A percentile compares a stretch with the other conserved stretches of the same genome.
These are phyloP conservation scores for Coniochaeta hoffmannii DNA, from an alignment of 2,329 filamentous ascomycete genomes.

Conservation along the genomic window DNA sequence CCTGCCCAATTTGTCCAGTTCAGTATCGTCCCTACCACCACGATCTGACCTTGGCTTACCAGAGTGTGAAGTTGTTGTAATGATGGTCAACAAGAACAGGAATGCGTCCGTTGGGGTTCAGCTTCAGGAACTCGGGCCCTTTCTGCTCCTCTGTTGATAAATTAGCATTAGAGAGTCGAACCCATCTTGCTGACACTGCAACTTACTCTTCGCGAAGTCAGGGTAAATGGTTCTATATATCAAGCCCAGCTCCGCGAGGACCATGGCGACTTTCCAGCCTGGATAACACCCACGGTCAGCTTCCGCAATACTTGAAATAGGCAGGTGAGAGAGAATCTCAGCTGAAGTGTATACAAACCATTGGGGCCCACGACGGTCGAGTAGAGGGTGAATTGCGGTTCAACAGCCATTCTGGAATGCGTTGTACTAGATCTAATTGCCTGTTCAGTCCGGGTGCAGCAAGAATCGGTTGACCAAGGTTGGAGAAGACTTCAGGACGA, in stretches of 20 bases:
- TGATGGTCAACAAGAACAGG: neutral
- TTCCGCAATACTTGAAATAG: too few species aligned
- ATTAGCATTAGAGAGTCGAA: neutral
- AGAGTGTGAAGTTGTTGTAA: neutral
- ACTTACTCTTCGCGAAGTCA: neutral
- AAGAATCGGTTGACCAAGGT: neutral
- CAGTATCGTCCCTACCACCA: neutral
- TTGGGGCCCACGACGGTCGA: neutral
- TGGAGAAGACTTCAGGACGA: neutral
- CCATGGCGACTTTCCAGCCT: neutral
- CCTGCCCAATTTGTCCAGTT: constrained; percentile 14
- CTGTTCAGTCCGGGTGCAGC: neutral
- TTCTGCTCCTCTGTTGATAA: neutral
- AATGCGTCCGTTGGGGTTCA: constrained; percentile 1
- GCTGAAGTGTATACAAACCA: neutral
- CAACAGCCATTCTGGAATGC: neutral
- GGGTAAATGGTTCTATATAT: neutral
- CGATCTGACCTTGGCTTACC: neutral
- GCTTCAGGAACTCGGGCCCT: neutral
- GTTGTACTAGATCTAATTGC: neutral
- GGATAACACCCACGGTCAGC: neutral
- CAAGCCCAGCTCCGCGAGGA: neutral
- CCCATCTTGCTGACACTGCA: neutral
- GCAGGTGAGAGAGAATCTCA: too few species aligned
- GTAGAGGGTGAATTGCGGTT: neutral